Percentiles rank a stretch among this genome's conserved stretches.
These are phyloP conservation scores for Casuarina equisetifolia DNA, from an alignment of 306 rosid species.

Conservation along the genomic window DNA sequence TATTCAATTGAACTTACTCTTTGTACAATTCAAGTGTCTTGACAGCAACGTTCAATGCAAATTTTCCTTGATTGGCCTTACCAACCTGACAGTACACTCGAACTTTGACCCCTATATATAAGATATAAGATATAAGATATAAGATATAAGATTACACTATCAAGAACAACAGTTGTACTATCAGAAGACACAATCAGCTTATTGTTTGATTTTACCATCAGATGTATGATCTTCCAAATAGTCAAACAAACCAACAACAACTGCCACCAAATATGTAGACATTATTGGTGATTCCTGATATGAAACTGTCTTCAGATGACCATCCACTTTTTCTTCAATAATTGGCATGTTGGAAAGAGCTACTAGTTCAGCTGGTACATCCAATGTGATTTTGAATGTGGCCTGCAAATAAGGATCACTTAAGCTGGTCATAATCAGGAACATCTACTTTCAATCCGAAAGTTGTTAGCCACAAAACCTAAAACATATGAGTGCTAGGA, in stretches of 20 bases:
- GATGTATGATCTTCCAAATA: conserved; percentile 83
- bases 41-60: conserved; percentile 84
- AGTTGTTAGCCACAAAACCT: no score
- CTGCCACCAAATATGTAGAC: conserved; percentile 94
- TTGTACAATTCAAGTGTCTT: conserved; percentile 70
- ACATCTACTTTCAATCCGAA: not conserved
- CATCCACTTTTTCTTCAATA: conserved; percentile 59
- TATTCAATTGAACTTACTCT: conserved; percentile 54
- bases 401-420: conserved; percentile 54
- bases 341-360: conserved; percentile 96
- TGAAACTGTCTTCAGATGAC: conserved; percentile 62
- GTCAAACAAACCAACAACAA: conserved; percentile 89
- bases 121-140: no score
- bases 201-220: conserved; percentile 57
- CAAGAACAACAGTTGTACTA: conserved; percentile 9
- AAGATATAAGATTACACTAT: conserved; percentile 22
- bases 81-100: conserved; percentile 93
- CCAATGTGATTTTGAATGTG: conserved; percentile 76
- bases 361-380: conserved; percentile 67
- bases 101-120: conserved; percentile 68
- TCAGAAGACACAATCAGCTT: conserved; percentile 6
- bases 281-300: conserved; percentile 81
- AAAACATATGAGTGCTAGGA: not conserved
- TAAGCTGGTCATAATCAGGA: conserved; percentile 36
- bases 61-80: conserved; percentile 78